Base-by-base conservation (phyloP, 805 yeast species). In the Barnettozyma sp. region DNA sequence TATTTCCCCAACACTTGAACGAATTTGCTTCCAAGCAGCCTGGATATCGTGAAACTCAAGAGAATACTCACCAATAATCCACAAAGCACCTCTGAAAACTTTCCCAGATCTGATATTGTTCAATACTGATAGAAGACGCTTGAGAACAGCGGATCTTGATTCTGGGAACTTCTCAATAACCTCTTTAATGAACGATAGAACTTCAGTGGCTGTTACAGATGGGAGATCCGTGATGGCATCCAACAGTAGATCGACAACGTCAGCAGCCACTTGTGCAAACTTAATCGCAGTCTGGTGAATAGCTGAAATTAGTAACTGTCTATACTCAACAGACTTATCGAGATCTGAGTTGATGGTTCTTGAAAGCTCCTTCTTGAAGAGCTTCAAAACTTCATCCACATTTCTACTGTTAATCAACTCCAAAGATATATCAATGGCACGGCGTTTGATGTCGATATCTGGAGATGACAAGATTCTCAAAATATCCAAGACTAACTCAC, bases 21-120 rank as follows among this genome's bases (percentile, higher is more conserved):
- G 78, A 44, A 92, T 76, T 45, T 76, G 82, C 50, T 75, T 81
- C 98, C 98, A 94, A 5, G 94, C 78, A 18, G 70, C 71, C 57
- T 82, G 82, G 43, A 92, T 78, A 35, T 82, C 82, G 18, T 68
- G 59, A 45, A 79, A 86, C 35, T 78, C 80, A 30, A 71, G 52
- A 26, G 88, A 68, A 59, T 87, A 92, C 62, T 94, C 98, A 60
- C 99, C 98, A 50, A 92, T 63, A 34, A 92, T 79, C 99, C 99
- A 92, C 41, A 94, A 67, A 1, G 94, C 86, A 21, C 95, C 94
- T 46, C 97, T 78, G 64, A 78, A 82, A 9, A 92, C 95, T 52
- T 87, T 87, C 10, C 95, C 94, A 41, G 92, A 79, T 55, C 78
- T 83, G 34, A 85, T 78, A 17, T 66, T 65, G 19, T 75, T 75